phyloP scores from a whole-genome alignment of 1,284 basidiomycete genomes.

The Ustilago lituana region DNA sequence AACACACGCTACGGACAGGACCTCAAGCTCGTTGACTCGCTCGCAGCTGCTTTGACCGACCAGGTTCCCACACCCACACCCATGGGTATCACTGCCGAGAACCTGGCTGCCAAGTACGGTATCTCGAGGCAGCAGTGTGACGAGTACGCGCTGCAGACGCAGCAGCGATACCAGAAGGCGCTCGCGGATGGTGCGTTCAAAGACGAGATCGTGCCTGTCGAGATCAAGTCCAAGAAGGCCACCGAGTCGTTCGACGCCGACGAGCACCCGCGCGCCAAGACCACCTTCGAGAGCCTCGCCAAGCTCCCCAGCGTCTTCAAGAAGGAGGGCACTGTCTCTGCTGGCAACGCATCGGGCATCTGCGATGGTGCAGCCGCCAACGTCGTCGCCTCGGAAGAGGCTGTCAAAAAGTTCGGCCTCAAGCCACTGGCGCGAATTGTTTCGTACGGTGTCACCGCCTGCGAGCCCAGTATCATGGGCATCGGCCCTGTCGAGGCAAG shows the following conservation, averaged over 20 bases:
- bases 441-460: slow-evolving; percentile 72
- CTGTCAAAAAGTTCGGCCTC: slow-evolving; percentile 82
- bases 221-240: slow-evolving; percentile 65
- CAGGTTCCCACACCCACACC: slow-evolving; percentile 71
- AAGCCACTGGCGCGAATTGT: slow-evolving; percentile 91
- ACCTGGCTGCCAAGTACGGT: slow-evolving; percentile 81
- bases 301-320: slow-evolving; percentile 87
- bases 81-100: slow-evolving; percentile 81
- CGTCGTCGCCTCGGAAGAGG: slow-evolving; percentile 89
- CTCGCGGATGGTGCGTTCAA: slow-evolving; percentile 69
- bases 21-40: slow-evolving; percentile 72
- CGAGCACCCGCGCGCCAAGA: slow-evolving; percentile 76
- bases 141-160: slow-evolving; percentile 68
- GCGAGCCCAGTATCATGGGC: slow-evolving; percentile 72
- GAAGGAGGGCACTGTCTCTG: slow-evolving; percentile 86
- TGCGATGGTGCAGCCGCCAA: slow-evolving; percentile 98
- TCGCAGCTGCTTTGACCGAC: slow-evolving; percentile 71
- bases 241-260: slow-evolving; percentile 67
- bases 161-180: slow-evolving; percentile 68
- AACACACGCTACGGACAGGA: slow-evolving; percentile 70
- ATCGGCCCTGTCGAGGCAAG: slow-evolving; percentile 72
- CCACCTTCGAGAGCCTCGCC: slow-evolving; percentile 91
- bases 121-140: slow-evolving; percentile 89
- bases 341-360: slow-evolving; percentile 93
- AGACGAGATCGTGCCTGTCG: slow-evolving; percentile 67